Conservation (phyloP, 768 basidiomycete genomes). For the Lactarius akahatsu region DNA sequence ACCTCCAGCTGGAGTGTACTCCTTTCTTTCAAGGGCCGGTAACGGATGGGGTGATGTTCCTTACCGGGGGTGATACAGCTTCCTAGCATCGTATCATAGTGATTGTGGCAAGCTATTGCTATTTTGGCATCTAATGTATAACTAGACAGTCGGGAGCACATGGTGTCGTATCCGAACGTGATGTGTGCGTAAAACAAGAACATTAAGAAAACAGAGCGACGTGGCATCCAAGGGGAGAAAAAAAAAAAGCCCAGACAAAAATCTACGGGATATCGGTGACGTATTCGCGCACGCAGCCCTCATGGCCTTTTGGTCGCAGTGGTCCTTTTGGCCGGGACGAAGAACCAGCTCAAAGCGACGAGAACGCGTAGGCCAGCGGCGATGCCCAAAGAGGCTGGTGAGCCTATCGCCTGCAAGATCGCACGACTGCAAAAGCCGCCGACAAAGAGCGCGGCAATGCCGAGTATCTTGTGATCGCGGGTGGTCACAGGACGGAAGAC, state of each 20-base stretch:
- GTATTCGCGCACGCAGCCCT: neutral
- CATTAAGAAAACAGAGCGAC: too few relatives aligned
- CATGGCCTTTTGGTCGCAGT: constrained; percentile 3
- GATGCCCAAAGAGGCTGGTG: constrained; percentile 64
- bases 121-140: neutral
- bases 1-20: constrained; percentile 40
- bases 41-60: constrained; percentile 38
- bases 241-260: neutral
- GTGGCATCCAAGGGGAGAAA: too few relatives aligned
- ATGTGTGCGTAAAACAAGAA: neutral
- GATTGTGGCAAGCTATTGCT: neutral
- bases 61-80: constrained; percentile 41
- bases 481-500: constrained; percentile 50
- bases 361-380: constrained; percentile 61
- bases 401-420: constrained; percentile 57
- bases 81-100: neutral
- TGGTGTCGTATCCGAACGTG: neutral
- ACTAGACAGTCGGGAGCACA: neutral
- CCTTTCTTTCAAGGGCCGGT: constrained; percentile 30
- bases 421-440: constrained; percentile 71
- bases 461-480: constrained; percentile 72
- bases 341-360: constrained; percentile 63
- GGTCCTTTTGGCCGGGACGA: constrained; percentile 48
- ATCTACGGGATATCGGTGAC: neutral
- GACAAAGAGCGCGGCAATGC: constrained; percentile 64